phyloP scores from a whole-genome alignment of 2,329 filamentous ascomycete genomes.

The Hortaea sp. region DNA sequence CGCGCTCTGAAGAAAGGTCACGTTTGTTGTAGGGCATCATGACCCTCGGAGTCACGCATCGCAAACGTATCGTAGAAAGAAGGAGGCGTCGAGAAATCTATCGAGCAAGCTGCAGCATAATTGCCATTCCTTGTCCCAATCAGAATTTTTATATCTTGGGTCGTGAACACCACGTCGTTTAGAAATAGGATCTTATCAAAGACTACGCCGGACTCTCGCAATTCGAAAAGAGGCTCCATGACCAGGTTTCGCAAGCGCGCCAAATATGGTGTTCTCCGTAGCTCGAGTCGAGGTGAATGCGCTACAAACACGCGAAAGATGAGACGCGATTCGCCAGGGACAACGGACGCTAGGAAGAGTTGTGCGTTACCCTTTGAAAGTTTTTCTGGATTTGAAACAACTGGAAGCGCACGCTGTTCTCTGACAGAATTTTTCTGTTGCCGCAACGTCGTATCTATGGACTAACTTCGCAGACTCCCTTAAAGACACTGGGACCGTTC shows the following conservation, averaged over 20 bases:
- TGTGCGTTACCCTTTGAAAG: too few relatives aligned
- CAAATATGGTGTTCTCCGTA: slow-evolving; percentile 58
- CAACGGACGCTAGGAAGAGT: too few relatives aligned
- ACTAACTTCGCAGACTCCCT: too few relatives aligned
- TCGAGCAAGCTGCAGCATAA: slow-evolving; percentile 52
- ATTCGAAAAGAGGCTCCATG: slow-evolving; percentile 47
- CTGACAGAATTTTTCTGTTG: too few relatives aligned
- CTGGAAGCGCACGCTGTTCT: too few relatives aligned
- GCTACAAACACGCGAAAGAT: too few relatives aligned
- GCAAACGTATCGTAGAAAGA: slow-evolving; percentile 68
- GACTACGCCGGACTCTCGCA: slow-evolving; percentile 38
- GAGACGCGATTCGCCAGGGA: too few relatives aligned
- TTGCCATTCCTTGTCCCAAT: slow-evolving; percentile 48
- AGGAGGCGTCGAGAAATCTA: slow-evolving; percentile 56
- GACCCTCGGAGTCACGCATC: slow-evolving; percentile 45
- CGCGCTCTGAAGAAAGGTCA: slow-evolving; percentile 51
- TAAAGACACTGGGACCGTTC: too few relatives aligned
- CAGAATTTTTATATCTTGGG: slow-evolving; percentile 45
- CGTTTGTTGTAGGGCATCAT: slow-evolving; percentile 41
- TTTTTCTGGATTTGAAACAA: too few relatives aligned
- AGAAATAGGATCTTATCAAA: slow-evolving; percentile 54
- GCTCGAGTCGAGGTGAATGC: neutral
- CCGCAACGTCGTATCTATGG: too few relatives aligned
- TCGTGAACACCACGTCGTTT: slow-evolving; percentile 51
- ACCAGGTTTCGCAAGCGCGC: slow-evolving; percentile 54